Base-by-base conservation (phyloP, 768 basidiomycete species). In the Dendrothele bispora region DNA sequence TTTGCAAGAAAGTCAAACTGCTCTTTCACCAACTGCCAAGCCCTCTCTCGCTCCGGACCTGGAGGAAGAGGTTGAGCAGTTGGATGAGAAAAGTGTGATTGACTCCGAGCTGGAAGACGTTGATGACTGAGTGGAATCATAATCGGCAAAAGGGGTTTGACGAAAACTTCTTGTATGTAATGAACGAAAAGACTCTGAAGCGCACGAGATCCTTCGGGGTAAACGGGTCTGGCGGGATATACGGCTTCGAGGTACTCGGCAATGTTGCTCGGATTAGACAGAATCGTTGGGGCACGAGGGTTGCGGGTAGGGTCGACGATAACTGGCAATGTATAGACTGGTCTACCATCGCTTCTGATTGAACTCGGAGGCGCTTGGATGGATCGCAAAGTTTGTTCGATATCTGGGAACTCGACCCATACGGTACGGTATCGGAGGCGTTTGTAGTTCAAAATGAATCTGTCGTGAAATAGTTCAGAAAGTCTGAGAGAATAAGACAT, bases 401-500 rank as follows among this genome's bases (percentile, higher is more conserved):
- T 77, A 26, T 89, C 80, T 17, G 82, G 74, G 50, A 86, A 80
- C 27, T 88, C 82, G 17, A 90, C 69, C 84, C 84, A 88, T 20
- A 74, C 66, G 1, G 88, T 91, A 32, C 75, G 76, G 58, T 89
- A 86, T 1, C 73, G 78, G 3, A 91, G 74, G 3, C 83, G 76
- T 58, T 90, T 89, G 59, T 78, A 88, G 59, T 90, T 90, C 17
- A 90, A 68, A 35, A 88, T 80, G 43, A 88, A 78, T 39, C 86
- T 88, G 35, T n/a, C 27, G 11, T 28, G 20, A 47, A 17, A 12
- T 15, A 18, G 25, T 28, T 20, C n/a, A 32, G 14, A 24, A 32
- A 20, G 21, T 32, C 17, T 24, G 24, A 17, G 38, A 41, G 20
- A 22, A 35, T 3, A 25, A 4, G 27, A 12, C 7, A 15, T 20